Conservation (phyloP, 1,284 basidiomycete genomes). For the Moesziomyces globuligerus region DNA sequence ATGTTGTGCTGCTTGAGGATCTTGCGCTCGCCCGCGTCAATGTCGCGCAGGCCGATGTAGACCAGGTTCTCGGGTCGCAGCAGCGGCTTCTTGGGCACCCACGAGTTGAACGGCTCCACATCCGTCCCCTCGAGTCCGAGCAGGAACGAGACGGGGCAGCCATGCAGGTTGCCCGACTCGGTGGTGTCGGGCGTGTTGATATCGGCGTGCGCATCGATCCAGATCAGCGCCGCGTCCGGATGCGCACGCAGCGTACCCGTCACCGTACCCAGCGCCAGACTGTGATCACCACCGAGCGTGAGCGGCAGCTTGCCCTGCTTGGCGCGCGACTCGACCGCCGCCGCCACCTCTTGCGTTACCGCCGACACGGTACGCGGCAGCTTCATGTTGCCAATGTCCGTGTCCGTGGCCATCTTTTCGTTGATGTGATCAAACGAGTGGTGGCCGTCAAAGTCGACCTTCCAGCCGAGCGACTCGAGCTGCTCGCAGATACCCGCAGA, state of each 20-base stretch:
- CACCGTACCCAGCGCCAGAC: conserved; percentile 73
- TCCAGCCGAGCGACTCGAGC: conserved; percentile 78
- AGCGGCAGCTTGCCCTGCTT: conserved; percentile 83
- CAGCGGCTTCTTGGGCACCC: conserved; percentile 59
- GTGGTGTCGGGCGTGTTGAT: conserved; percentile 92
- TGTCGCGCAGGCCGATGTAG: conserved; percentile 94
- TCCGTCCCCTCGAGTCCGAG: conserved; percentile 66
- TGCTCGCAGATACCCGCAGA: conserved; percentile 58
- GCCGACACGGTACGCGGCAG: conserved; percentile 66
- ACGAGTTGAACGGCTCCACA: conserved; percentile 63
- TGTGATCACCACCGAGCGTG: conserved; percentile 97
- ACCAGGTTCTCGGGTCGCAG: conserved; percentile 79
- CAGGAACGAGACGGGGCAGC: conserved; percentile 97
- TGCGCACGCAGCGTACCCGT: conserved; percentile 68
- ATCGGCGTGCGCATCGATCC: conserved; percentile 80
- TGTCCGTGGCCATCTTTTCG: conserved; percentile 56
- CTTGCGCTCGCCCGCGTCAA: conserved; percentile 88
- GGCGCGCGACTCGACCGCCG: conserved; percentile 78
- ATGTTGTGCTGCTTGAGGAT: conserved; percentile 87
- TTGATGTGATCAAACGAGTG: conserved; percentile 85
- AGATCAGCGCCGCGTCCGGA: conserved; percentile 82
- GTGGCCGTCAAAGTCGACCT: conserved; percentile 86
- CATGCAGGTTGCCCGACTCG: conserved; percentile 90
- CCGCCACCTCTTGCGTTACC: conserved; percentile 84
- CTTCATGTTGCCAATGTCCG: conserved; percentile 60